Evolutionary conservation across 306 rosid species (phyloP), one percentile per base, ranked within the genome.

Genomic region (Psophocarpus tetragonolobus): DNA sequence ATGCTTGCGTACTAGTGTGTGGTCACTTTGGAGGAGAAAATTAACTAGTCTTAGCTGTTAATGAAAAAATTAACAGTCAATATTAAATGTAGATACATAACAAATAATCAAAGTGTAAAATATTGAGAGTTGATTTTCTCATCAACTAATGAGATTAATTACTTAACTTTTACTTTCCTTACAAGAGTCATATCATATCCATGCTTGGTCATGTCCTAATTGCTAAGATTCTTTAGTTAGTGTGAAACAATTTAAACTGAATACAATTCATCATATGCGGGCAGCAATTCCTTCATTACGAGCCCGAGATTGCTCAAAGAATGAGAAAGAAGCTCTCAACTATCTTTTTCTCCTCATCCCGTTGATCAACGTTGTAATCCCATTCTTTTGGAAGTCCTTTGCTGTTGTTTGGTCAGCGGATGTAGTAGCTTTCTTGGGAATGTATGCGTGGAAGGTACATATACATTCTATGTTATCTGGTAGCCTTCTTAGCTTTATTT

Each of bases 261-360:
- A 33, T 21, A 61, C 21, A 21, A 21, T 21, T 77, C 60, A 72
- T 54, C 44, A 6, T 82, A 7, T 72, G 27, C 73, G 70, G 75
- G 88, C 87, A 95, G 98, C 99, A 63, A 90, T 95, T 82, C 99
- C 99, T 71, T 95, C 99, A 0, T 86, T 95, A 24, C 92, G 97
- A 27, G 99, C 97, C 20, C 91, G 97, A 73, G 99, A 95, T 84
- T 95, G 99, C 89, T 91, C 97, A 2, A 95, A 95, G 70, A 89
- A 91, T 66, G 99, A 95, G 91, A 95, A 95, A 83, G 99, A 95
- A 81, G 99, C 99, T 81, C 92, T 95, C 29, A 95, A 95, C 90
- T 92, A 92, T 85, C 96, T 95, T 26, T 92, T 95, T 79, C 91
- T 95, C 57, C 88, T 95, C n/a, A 15, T 95, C 65, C 99, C 99